Conservation (phyloP, 2,329 filamentous ascomycete genomes). For the Trichoderma atrobrunneum region DNA sequence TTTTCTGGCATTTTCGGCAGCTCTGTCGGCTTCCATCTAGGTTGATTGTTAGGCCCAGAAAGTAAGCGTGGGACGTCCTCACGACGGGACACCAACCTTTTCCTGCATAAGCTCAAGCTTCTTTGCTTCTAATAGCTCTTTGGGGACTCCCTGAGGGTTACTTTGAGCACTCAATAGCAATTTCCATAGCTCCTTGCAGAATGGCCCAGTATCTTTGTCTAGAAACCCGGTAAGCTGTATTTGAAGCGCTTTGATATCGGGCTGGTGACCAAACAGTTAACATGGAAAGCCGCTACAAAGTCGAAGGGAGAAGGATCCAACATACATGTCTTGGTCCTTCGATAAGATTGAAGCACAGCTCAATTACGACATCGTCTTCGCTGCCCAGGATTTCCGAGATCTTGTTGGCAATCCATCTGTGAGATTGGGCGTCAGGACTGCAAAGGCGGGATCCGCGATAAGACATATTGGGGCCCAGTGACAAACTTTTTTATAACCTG, state of each 20-base stretch:
- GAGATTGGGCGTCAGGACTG: conserved; percentile 17
- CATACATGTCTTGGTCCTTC: conserved; percentile 72
- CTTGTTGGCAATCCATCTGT: conserved; percentile 87
- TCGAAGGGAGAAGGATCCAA: not conserved
- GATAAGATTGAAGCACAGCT: conserved; percentile 68
- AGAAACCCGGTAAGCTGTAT: conserved; percentile 94
- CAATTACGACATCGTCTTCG: conserved; percentile 94
- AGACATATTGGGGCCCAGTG: not conserved
- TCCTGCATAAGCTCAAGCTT: conserved; percentile 93
- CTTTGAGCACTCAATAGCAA: conserved; percentile 85
- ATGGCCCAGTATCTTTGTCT: conserved; percentile 82
- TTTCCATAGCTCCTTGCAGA: conserved; percentile 93
- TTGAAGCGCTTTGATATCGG: conserved; percentile 92
- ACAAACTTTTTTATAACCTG: conserved; percentile 95
- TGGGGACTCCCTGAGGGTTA: conserved; percentile 86
- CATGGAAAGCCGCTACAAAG: not conserved
- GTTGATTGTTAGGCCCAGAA: conserved; percentile 7
- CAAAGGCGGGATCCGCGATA: conserved; percentile 3
- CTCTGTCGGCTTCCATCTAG: conserved; percentile 78
- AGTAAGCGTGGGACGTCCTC: not conserved
- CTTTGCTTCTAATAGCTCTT: conserved; percentile 92
- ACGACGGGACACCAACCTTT: conserved; percentile 61
- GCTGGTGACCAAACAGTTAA: conserved; percentile 51
- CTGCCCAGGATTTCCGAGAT: conserved; percentile 85
- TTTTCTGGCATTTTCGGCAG: conserved; percentile 69